Evolutionary conservation across 768 basidiomycete species (phyloP), one percentile per base, ranked within the genome.

Genomic region (Mrakia frigida): DNA sequence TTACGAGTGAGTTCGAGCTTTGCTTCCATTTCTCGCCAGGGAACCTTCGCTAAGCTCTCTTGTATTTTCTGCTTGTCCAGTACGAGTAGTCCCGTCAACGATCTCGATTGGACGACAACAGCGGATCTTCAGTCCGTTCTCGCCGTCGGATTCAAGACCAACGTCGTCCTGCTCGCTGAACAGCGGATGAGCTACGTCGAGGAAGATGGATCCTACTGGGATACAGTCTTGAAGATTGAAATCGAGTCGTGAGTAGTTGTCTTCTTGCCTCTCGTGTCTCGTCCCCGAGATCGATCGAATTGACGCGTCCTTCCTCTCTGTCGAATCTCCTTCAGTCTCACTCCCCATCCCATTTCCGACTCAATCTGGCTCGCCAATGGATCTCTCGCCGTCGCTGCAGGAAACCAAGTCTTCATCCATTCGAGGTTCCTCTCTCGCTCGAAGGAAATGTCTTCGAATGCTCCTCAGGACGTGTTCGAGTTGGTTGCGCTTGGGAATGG

Each of bases 21-120:
- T 18, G 53, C 18, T 16, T 18, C 25, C 63, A 56, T 23, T 11
- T 28, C 67, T 70, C 43, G n/a, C n/a, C n/a, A n/a, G n/a, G n/a
- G n/a, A n/a, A n/a, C n/a, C n/a, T n/a, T n/a, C n/a, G n/a, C n/a
- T n/a, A n/a, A n/a, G n/a, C n/a, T n/a, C n/a, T n/a, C n/a, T n/a
- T n/a, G n/a, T n/a, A n/a, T 37, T 14, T 71, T 25, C 41, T 25
- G 31, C 16, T 79, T 79, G 5, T 46, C 16, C 60, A 82, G 82
- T 6, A 81, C 61, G 31, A 65, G 73, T 28, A 50, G 82, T 9
- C 53, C 50, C 28, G 79, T 97, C 60, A 87, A 89, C 76, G 93
- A 95, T 80, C 86, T 97, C 33, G 94, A 96, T 82, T 97, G 94
- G 94, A 92, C 91, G 43, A 91, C 94, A 25, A 95, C 94, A 3